Evolutionary conservation across 768 basidiomycete species (phyloP).

Genomic region (Boletus edulis): DNA sequence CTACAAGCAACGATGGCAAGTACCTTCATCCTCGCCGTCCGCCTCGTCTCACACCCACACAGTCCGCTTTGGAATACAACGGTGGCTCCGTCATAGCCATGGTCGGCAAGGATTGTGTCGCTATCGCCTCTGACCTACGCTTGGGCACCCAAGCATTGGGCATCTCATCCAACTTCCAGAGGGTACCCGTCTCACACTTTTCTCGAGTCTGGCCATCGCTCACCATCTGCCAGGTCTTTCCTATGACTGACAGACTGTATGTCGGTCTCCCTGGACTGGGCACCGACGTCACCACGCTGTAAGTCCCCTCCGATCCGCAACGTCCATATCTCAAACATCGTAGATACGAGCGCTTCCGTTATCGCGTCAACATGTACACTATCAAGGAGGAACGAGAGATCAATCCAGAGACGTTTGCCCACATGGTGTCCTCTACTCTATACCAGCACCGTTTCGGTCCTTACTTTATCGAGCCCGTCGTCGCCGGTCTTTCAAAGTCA

Average conservation of each 20-base stretch:
- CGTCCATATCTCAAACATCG: slow-evolving; percentile 2
- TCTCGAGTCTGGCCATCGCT: slow-evolving; percentile 2
- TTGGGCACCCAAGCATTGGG: slow-evolving; percentile 85
- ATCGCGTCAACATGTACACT: slow-evolving; percentile 97
- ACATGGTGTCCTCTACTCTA: slow-evolving; percentile 91
- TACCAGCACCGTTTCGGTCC: slow-evolving; percentile 97
- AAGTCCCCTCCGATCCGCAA: slow-evolving; percentile 24
- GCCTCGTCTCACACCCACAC: background rate
- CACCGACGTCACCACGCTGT: slow-evolving; percentile 93
- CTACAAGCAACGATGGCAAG: slow-evolving; percentile 22
- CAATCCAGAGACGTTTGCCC: slow-evolving; percentile 93
- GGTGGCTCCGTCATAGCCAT: slow-evolving; percentile 99
- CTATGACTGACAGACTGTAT: slow-evolving; percentile 89
- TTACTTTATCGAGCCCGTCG: slow-evolving; percentile 94
- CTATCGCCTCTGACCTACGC: slow-evolving; percentile 93
- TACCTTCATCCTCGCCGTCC: background rate
- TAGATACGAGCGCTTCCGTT: slow-evolving; percentile 89
- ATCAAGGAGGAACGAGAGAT: slow-evolving; percentile 99
- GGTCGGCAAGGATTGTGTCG: slow-evolving; percentile 98
- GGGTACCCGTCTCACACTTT: slow-evolving; percentile 50
- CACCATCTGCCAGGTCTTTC: slow-evolving; percentile 68
- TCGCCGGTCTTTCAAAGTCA: slow-evolving; percentile 83
- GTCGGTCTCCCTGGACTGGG: slow-evolving; percentile 90
- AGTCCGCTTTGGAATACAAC: slow-evolving; percentile 93
- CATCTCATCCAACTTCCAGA: slow-evolving; percentile 91